Conservation (phyloP, 2,329 filamentous ascomycete species). For the Colletotrichum chrysophilum region DNA sequence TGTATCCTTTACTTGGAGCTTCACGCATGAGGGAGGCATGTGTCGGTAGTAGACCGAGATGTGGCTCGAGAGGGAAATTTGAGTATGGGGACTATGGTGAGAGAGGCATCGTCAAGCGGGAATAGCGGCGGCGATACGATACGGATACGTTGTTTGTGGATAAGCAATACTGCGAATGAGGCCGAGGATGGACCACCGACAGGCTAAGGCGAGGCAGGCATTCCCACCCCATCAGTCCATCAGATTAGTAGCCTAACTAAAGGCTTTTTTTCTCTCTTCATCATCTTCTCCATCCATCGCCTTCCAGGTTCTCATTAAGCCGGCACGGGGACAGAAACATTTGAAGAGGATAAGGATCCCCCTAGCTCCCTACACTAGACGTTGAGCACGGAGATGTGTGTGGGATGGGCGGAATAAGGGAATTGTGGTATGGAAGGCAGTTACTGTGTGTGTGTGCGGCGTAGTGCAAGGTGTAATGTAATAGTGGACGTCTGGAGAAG, state of each 20-base stretch:
- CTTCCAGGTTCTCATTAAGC: neutral
- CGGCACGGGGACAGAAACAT: neutral
- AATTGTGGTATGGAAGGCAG: neutral
- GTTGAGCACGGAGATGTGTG: neutral
- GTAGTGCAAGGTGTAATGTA: neutral
- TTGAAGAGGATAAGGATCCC: neutral
- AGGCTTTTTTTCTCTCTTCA: neutral
- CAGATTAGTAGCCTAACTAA: neutral
- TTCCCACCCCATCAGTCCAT: neutral
- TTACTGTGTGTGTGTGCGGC: neutral
- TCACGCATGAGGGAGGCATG: slow-evolving; percentile 2
- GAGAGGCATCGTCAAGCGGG: neutral
- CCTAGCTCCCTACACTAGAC: neutral
- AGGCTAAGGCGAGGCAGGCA: slow-evolving; percentile 6
- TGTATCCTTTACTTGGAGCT: neutral
- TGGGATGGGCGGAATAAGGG: neutral
- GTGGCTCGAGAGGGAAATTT: slow-evolving; percentile 9
- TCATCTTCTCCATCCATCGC: neutral
- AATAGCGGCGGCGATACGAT: slow-evolving; percentile 19
- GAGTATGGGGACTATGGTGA: neutral
- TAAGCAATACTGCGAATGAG: slow-evolving; percentile 21
- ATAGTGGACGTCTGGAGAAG: neutral
- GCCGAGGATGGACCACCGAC: slow-evolving; percentile 16
- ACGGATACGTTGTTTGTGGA: slow-evolving; percentile 12
- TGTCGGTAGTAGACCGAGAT: slow-evolving; percentile 20